Conservation (phyloP, 1,284 basidiomycete species). For the Afroboletus lepidellus region DNA sequence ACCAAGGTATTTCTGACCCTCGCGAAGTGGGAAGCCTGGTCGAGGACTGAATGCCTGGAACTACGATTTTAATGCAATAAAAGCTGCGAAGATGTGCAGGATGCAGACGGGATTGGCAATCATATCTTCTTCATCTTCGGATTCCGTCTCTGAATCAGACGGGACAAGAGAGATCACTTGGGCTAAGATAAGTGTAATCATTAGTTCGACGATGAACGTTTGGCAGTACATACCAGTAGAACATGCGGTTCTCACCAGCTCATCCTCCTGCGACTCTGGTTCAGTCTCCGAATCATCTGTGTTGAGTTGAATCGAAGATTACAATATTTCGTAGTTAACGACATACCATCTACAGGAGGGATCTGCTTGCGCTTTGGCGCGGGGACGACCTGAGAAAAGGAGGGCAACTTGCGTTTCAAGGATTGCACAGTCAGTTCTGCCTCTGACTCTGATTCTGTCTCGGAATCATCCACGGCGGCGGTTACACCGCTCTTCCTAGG, state of each 20-base stretch:
- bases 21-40: conserved; percentile 52
- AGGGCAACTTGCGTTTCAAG: conserved; percentile 28
- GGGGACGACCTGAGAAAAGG: conserved; percentile 4
- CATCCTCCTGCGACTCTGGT: conserved; percentile 41
- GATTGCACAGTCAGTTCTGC: conserved; percentile 9
- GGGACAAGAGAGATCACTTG: conserved; percentile 7
- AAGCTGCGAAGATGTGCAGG: neutral
- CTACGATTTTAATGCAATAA: neutral
- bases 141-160: conserved; percentile 42
- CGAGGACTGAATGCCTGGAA: conserved; percentile 42
- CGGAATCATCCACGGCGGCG: conserved; percentile 33
- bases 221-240: conserved; percentile 5
- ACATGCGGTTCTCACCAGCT: conserved; percentile 7
- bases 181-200: neutral
- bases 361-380: conserved; percentile 20
- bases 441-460: conserved; percentile 47
- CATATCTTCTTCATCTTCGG: conserved; percentile 44
- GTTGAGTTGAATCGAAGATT: neutral
- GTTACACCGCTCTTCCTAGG: neutral
- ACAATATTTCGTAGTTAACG: neutral
- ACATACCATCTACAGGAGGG: conserved; percentile 18
- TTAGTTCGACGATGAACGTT: neutral
- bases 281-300: conserved; percentile 42
- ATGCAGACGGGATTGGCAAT: conserved; percentile 23
- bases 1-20: conserved; percentile 41